phyloP scores from a whole-genome alignment of 305 asterid species.

The Solanum hybrid region DNA sequence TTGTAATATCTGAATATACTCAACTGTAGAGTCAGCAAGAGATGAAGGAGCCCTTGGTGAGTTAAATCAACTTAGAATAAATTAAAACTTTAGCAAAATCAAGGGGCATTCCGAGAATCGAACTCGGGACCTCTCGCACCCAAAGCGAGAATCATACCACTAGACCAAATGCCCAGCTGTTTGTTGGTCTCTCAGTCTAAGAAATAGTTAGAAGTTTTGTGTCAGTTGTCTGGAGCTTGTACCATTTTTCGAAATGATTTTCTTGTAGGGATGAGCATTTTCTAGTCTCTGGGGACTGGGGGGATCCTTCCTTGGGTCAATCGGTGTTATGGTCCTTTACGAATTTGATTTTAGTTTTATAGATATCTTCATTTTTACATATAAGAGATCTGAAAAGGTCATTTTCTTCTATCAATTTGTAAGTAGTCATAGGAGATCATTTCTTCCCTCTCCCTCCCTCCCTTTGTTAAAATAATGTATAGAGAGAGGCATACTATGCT shows the following conservation, averaged over 20 bases:
- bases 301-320: not conserved
- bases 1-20: not conserved
- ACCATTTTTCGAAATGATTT: not conserved
- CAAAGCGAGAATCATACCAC: constrained; percentile 96
- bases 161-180: constrained; percentile 11
- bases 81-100: not conserved
- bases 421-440: not conserved
- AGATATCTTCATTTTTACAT: not conserved
- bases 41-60: not conserved
- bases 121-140: constrained; percentile 99
- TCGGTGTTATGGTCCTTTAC: not conserved
- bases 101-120: constrained; percentile 85
- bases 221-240: not conserved
- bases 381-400: not conserved
- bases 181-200: not conserved
- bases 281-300: not conserved
- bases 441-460: not conserved
- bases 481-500: not conserved
- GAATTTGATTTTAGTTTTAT: not conserved
- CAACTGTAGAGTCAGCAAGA: not conserved
- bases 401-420: not conserved
- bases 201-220: not conserved
- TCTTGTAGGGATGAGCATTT: not conserved
- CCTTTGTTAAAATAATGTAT: not conserved
- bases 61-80: not conserved